Percentiles rank a stretch among this genome's conserved stretches.
phyloP scores from a whole-genome alignment of 805 yeast genomes.

The Spathaspora girioi region DNA sequence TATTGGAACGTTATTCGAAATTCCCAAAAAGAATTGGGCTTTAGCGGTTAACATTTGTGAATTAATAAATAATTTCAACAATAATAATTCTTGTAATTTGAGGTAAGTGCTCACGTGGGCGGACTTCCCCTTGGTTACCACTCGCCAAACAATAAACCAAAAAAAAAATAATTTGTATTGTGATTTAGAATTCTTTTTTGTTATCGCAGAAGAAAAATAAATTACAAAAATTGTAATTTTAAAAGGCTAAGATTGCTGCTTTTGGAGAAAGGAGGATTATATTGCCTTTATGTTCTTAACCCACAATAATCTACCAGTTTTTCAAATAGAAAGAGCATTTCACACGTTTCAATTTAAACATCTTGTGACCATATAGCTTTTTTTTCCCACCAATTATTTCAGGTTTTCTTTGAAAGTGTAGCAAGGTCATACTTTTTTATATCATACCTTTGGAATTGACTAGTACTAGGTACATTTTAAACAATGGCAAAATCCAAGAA shows the following conservation, averaged over 20 bases:
- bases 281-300: not conserved
- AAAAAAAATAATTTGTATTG: not conserved
- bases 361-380: not conserved
- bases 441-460: not conserved
- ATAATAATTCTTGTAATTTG: not conserved
- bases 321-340: not conserved
- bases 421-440: not conserved
- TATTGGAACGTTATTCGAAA: no score
- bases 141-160: not conserved
- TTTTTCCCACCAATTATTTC: not conserved
- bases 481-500: not conserved
- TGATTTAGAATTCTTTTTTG: not conserved
- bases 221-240: not conserved
- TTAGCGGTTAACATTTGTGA: no score
- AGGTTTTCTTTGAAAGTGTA: no score
- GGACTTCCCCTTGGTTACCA: not conserved
- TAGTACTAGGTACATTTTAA: not conserved
- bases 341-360: not conserved
- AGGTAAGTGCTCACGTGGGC: not conserved
- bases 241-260: not conserved
- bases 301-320: not conserved
- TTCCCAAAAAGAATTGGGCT: no score
- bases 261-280: not conserved
- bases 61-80: no score
- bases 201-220: not conserved